These are phyloP conservation scores for Paratinospora sagittata DNA, from an alignment of 164 flowering plant species.

Conservation along the genomic window DNA sequence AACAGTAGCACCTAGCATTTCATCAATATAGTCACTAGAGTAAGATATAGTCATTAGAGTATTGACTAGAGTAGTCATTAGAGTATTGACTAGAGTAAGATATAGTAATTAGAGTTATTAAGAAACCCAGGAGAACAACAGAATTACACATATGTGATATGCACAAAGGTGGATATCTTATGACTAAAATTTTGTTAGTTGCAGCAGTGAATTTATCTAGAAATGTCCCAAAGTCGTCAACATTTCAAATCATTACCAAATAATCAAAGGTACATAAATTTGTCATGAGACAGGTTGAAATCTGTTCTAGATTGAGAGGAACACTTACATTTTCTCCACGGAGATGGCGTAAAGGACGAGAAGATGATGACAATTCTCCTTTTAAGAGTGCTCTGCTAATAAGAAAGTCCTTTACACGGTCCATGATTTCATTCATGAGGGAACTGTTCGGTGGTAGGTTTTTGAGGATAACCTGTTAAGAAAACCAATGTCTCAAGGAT, in stretches of 20 bases:
- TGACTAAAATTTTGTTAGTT: background rate
- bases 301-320: background rate
- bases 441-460: slow-evolving; percentile 89
- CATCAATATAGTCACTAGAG: no score
- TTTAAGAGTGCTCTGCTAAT: slow-evolving; percentile 67
- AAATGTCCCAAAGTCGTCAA: background rate
- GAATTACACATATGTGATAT: no score
- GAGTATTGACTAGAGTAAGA: no score
- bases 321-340: slow-evolving; percentile 63
- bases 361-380: slow-evolving; percentile 50
- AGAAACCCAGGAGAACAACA: no score
- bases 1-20: no score
- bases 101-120: no score
- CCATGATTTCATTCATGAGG: slow-evolving; percentile 76
- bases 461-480: slow-evolving; percentile 69
- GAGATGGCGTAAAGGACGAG: slow-evolving; percentile 50
- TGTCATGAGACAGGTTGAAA: background rate
- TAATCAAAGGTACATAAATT: no score
- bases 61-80: no score
- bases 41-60: no score
- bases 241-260: background rate
- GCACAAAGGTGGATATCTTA: background rate
- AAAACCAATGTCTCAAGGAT: background rate
- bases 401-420: slow-evolving; percentile 74
- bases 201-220: background rate